These are phyloP conservation scores for Triticum monococcum DNA, from an alignment of 176 grass and related monocot species.

Conservation along the genomic window DNA sequence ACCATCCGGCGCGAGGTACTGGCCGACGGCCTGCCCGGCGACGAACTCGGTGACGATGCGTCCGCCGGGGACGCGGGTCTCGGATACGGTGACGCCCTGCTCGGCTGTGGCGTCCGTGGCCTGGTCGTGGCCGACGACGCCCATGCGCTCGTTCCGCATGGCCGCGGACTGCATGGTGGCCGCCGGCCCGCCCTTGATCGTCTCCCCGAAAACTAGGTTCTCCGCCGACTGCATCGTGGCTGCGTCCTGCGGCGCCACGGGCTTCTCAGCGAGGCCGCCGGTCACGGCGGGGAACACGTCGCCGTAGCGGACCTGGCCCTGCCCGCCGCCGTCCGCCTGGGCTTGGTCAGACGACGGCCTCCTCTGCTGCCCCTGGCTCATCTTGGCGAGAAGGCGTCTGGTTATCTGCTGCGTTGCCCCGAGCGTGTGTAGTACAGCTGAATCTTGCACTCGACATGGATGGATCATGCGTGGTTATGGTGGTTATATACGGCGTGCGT, in stretches of 20 bases:
- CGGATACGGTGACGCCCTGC: constrained; percentile 56
- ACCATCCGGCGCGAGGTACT: constrained; percentile 25
- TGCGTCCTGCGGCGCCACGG: constrained; percentile 62
- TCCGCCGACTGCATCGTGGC: constrained; percentile 72
- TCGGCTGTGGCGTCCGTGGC: constrained; percentile 33
- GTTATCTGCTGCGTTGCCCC: not conserved
- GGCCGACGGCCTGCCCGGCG: constrained; percentile 47
- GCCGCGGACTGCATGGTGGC: constrained; percentile 68
- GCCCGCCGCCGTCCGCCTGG: not conserved
- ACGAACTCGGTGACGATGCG: constrained; percentile 74
- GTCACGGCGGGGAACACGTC: constrained; percentile 57
- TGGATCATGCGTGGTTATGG: not conserved
- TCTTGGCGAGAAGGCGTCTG: not conserved
- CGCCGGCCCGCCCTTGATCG: constrained; percentile 49
- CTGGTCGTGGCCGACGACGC: constrained; percentile 55
- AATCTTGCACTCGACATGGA: not conserved
- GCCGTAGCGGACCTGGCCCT: constrained; percentile 42
- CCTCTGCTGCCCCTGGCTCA: constrained; percentile 73
- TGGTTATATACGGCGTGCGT: not conserved
- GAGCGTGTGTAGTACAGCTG: not conserved
- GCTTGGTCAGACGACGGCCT: constrained; percentile 17
- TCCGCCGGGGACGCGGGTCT: constrained; percentile 46
- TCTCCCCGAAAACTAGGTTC: constrained; percentile 48
- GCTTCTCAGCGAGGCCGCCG: constrained; percentile 40
- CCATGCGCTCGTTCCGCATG: constrained; percentile 45